Conservation (phyloP, 345 rosid genomes). For the Arabidopsis suecica region DNA sequence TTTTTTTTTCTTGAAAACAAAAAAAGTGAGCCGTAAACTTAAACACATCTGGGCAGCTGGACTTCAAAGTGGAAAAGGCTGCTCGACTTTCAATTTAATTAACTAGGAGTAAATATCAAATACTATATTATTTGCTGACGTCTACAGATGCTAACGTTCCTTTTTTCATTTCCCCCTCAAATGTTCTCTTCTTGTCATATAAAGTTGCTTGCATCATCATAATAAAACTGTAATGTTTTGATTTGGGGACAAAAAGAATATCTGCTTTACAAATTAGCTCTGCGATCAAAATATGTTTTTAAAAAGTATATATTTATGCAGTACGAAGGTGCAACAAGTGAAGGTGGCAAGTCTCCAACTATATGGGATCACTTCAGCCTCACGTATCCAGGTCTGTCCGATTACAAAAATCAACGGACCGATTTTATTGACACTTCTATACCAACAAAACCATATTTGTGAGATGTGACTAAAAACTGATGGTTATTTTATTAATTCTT, state of each 20-base stretch:
- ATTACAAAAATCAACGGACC: not conserved
- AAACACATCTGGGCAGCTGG: not conserved
- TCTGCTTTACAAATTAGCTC: not conserved
- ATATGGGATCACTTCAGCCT: slow-evolving; percentile 50
- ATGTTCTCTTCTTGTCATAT: not conserved
- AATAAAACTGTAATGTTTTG: not conserved
- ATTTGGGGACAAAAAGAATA: not conserved
- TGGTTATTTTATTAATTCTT: not conserved
- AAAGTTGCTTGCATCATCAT: slow-evolving; percentile 4
- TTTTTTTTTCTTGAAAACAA: not conserved
- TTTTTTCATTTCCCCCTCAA: not conserved
- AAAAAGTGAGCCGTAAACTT: not conserved
- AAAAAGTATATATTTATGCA: not conserved
- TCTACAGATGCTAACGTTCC: not conserved
- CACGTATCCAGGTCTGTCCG: slow-evolving; percentile 43
- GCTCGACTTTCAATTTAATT: not conserved
- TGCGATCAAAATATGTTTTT: slow-evolving; percentile 1
- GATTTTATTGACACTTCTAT: not conserved
- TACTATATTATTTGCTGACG: not conserved
- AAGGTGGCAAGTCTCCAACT: slow-evolving; percentile 45
- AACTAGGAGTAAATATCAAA: not conserved
- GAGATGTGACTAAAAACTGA: not conserved
- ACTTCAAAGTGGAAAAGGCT: not conserved
- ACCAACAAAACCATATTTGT: not conserved
- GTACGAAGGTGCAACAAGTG: slow-evolving; percentile 51